Evolutionary conservation across 2,329 filamentous ascomycete genomes (phyloP).

Genomic region (Cladophialophora carrionii): DNA sequence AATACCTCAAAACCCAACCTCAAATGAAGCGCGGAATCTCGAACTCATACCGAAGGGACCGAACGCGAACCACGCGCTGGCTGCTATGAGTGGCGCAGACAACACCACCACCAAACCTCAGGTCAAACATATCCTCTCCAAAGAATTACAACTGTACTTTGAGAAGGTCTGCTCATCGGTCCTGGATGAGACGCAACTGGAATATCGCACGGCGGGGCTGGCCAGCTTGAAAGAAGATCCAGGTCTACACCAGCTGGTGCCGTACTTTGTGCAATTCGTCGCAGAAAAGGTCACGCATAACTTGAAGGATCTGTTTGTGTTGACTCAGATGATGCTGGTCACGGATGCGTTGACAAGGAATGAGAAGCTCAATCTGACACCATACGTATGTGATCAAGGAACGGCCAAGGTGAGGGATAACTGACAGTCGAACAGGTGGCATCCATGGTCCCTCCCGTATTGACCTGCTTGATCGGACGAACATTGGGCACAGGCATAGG

Average conservation of each 20-base stretch:
- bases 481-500: conserved; percentile 67
- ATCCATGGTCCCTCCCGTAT: conserved; percentile 77
- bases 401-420: not conserved
- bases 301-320: conserved; percentile 83
- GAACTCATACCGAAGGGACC: conserved; percentile 89
- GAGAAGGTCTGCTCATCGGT: conserved; percentile 90
- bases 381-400: conserved; percentile 55
- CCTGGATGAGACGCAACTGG: conserved; percentile 83
- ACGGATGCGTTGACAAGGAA: conserved; percentile 83
- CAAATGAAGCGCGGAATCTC: conserved; percentile 77
- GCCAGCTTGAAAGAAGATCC: conserved; percentile 86
- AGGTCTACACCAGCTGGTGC: conserved; percentile 89
- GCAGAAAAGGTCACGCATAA: conserved; percentile 94
- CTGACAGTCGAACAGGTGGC: conserved; percentile 52
- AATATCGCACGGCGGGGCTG: conserved; percentile 82
- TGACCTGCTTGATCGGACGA: conserved; percentile 87
- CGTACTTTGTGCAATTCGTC: conserved; percentile 95
- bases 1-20: conserved; percentile 93
- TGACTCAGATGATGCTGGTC: conserved; percentile 91
- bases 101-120: conserved; percentile 82
- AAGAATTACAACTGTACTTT: conserved; percentile 95
- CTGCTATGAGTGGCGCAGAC: conserved; percentile 80
- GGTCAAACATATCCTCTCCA: conserved; percentile 94
- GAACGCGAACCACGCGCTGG: conserved; percentile 81
- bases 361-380: conserved; percentile 73